Evolutionary conservation across 129 eudicot genomes (phyloP), one percentile per base, ranked within the genome.

Genomic region (Chrysanthemum lavandulifolium): DNA sequence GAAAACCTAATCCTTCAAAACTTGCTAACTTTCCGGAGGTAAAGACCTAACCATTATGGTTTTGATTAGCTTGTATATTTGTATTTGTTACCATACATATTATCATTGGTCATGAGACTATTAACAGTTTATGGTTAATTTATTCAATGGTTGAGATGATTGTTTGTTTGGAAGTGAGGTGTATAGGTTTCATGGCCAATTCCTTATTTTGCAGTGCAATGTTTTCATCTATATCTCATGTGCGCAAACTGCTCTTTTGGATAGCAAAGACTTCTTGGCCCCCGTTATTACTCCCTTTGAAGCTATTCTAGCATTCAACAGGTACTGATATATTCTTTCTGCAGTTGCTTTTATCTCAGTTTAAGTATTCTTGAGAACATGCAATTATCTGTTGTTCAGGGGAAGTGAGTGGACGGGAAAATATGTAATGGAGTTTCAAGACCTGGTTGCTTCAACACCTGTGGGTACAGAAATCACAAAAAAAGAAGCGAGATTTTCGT

Each of bases 1-100:
- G 98, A 70, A 86, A 77, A 74, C 98, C 97, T 47, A 94, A 94
- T 79, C 98, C 98, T 82, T 96, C 97, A 40, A 94, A 94, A 78
- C 92, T 94, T 74, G 97, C 97, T 16, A 94, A 94, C 76, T 94
- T 94, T 78, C 97, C 98, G 3, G 98, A 94, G 95, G 98, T 94
- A 82, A 84, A 60, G 16, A 49, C 3, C 13, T 13, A 25, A 61
- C 18, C 36, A 3, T 11, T 62, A 7, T 61, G 65, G 10, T 48
- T 47, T 33, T 10, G 49, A 67, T 45, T 61, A 54, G 25, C 74
- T 69, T 60, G 25, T 49, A 50, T 29, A 43, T 53, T 52, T 56
- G 51, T 67, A 54, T 18, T 29, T 60, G 11, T 61, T 52, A 51
- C 56, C 27, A 19, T 29, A 36, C n/a, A 18, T 43, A 8, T 59